phyloP scores from a whole-genome alignment of 2,329 filamentous ascomycete genomes.

The Alternaria atra region DNA sequence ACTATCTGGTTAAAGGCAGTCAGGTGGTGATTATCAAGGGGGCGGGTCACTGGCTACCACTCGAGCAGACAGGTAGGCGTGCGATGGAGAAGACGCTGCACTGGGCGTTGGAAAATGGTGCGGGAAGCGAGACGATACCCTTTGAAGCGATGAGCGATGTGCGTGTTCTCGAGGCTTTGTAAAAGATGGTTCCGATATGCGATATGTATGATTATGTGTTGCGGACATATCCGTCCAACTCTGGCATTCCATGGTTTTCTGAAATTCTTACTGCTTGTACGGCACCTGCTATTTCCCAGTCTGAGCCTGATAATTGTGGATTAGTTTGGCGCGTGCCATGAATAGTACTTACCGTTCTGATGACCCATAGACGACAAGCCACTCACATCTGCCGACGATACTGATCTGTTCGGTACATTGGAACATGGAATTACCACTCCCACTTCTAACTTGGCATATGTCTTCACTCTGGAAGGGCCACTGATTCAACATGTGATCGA shows the following conservation, averaged over 20 bases:
- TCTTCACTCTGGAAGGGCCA: no score
- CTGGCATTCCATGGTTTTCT: not conserved
- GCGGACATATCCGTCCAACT: not conserved
- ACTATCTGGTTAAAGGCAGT: slow-evolving; percentile 60
- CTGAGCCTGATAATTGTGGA: no score
- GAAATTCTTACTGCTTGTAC: no score
- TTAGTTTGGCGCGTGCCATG: no score
- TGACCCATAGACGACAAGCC: no score
- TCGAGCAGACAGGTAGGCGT: slow-evolving; percentile 56
- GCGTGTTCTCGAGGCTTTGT: slow-evolving; percentile 26
- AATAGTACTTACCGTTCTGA: no score
- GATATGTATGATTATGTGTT: not conserved
- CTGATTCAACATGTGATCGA: no score
- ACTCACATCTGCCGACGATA: no score
- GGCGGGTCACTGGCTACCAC: slow-evolving; percentile 62
- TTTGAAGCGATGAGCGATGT: slow-evolving; percentile 35
- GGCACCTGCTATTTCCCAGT: no score
- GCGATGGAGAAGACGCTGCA: slow-evolving; percentile 53
- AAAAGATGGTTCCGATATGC: not conserved
- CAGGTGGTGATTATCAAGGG: slow-evolving; percentile 61
- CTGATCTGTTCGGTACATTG: no score
- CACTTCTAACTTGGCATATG: not conserved
- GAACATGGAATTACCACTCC: no score
- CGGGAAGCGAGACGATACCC: slow-evolving; percentile 21
- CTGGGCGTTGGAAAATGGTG: slow-evolving; percentile 43